A percentile compares a stretch with the other conserved stretches of the same genome.
phyloP scores from a whole-genome alignment of 306 rosid species.

The Hippophae tibetana region DNA sequence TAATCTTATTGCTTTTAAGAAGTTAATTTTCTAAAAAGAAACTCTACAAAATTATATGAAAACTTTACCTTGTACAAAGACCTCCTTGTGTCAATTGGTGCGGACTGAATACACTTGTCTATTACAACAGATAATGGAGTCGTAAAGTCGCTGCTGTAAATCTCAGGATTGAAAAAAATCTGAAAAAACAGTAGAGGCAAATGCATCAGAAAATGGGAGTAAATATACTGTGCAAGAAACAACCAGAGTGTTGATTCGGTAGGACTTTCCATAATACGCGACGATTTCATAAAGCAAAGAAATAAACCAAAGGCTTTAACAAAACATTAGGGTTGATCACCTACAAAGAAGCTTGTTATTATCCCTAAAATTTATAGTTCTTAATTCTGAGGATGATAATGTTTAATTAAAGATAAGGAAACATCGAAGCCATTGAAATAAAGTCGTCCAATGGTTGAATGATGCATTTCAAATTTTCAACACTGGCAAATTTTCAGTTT shows the following conservation, averaged over 20 bases:
- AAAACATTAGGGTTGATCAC: no score
- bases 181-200: conserved; percentile 18
- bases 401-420: no score
- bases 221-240: conserved; percentile 2
- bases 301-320: no score
- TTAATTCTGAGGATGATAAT: no score
- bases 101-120: conserved; percentile 96
- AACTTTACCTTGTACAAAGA: conserved; percentile 78
- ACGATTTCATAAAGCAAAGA: no score
- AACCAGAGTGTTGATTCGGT: background rate
- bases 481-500: no score
- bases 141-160: conserved; percentile 66
- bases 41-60: conserved; percentile 11
- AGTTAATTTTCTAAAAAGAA: background rate
- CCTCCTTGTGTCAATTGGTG: conserved; percentile 96
- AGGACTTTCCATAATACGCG: no score
- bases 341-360: no score
- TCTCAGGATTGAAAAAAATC: conserved; percentile 98
- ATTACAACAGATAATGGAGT: conserved; percentile 85
- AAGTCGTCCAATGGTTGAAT: no score
- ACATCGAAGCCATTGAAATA: no score
- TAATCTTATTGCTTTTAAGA: conserved; percentile 1
- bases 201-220: conserved; percentile 7
- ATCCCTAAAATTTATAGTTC: no score
- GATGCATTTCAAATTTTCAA: no score